These are phyloP conservation scores for Scytalidium sp. DNA, from an alignment of 2,329 filamentous ascomycete genomes.

Conservation along the genomic window DNA sequence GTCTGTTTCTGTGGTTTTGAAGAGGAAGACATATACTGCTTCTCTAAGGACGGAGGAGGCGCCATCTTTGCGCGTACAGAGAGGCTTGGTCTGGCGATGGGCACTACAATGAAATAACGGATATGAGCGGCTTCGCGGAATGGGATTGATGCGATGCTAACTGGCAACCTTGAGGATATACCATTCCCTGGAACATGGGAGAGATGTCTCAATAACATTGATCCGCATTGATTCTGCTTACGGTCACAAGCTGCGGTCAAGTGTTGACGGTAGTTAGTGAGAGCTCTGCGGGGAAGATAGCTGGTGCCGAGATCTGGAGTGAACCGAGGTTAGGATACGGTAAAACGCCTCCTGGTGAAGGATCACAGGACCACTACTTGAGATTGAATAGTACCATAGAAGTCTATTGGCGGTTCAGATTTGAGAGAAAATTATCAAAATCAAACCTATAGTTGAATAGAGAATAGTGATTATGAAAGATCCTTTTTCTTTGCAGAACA, in stretches of 20 bases:
- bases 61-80: not conserved
- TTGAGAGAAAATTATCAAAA: no score
- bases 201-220: constrained; percentile 4
- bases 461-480: no score
- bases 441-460: no score
- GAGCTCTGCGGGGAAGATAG: constrained; percentile 2
- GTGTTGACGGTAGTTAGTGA: constrained; percentile 1
- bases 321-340: not conserved
- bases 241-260: not conserved
- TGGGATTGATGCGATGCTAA: not conserved
- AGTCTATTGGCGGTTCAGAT: no score
- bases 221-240: constrained; percentile 6
- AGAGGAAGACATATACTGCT: constrained; percentile 27
- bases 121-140: not conserved
- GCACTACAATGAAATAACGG: not conserved
- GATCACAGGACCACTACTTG: no score
- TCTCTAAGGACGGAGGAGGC: constrained; percentile 15
- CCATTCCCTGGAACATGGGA: not conserved
- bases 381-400: no score
- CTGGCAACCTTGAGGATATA: not conserved
- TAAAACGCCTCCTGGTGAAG: no score
- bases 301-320: constrained; percentile 12
- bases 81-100: not conserved
- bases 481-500: no score
- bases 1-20: constrained; percentile 21